Evolutionary conservation across 2,329 filamentous ascomycete species (phyloP).

Genomic region (Neopestalotiopsis sp.): DNA sequence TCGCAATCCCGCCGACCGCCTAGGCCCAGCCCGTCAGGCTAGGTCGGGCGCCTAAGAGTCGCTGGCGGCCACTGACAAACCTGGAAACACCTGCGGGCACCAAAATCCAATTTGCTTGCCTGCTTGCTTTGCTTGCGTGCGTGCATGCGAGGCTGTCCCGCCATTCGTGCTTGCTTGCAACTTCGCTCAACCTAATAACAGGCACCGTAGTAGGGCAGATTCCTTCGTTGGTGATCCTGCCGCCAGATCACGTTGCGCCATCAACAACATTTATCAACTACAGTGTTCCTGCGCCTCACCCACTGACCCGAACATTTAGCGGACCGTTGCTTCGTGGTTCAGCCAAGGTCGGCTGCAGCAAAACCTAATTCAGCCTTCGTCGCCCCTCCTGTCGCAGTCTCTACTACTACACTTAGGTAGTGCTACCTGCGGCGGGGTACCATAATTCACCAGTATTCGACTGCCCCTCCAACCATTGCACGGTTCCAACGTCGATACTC

Average conservation of each 20-base stretch:
- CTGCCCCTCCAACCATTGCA: conserved; percentile 12
- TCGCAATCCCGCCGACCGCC: background rate
- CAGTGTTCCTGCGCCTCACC: background rate
- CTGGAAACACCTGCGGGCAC: background rate
- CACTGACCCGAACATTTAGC: background rate
- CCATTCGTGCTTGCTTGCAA: background rate
- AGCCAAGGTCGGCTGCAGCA: background rate
- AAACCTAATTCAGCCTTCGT: background rate
- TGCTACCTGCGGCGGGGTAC: conserved; percentile 13
- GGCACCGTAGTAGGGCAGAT: background rate
- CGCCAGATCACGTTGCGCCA: background rate
- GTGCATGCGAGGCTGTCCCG: background rate
- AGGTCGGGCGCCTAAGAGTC: background rate
- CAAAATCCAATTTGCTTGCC: background rate
- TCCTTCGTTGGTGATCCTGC: background rate
- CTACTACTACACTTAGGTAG: background rate
- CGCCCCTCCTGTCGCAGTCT: background rate
- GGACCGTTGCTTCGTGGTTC: background rate
- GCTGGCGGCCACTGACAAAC: background rate
- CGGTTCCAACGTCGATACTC: conserved; percentile 12
- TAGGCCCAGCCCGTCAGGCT: background rate
- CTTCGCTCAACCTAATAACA: background rate
- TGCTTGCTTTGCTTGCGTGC: background rate
- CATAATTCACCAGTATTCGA: background rate
- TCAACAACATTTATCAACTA: background rate